phyloP scores from a whole-genome alignment of 331 rosid genomes.

The Arachis monticola region DNA sequence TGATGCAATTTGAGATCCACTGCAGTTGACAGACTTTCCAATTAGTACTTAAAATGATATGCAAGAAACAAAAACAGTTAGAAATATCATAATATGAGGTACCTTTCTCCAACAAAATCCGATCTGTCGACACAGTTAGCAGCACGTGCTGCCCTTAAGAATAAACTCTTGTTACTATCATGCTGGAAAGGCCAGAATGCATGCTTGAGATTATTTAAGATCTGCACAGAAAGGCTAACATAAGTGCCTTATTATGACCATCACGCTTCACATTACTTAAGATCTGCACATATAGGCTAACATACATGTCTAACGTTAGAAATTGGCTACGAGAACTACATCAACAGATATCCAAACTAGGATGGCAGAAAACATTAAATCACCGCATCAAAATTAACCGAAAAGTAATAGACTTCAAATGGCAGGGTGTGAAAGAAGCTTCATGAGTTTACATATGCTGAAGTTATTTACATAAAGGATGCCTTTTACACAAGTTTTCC shows the following conservation, averaged over 20 bases:
- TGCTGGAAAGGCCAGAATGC: constrained; percentile 96
- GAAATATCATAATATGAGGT: constrained; percentile 35
- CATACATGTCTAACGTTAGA: constrained; percentile 16
- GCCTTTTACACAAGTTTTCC: constrained; percentile 9
- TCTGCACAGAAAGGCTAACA: constrained; percentile 54
- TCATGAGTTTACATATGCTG: constrained; percentile 4
- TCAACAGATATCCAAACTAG: constrained; percentile 29
- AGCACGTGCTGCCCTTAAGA: constrained; percentile 89
- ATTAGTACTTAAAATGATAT: constrained; percentile 24
- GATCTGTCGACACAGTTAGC: constrained; percentile 72
- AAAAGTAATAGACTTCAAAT: constrained; percentile 14
- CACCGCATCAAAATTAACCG: background rate
- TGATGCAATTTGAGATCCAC: constrained; percentile 88
- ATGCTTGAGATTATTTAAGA: constrained; percentile 74
- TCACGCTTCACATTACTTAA: constrained; percentile 74
- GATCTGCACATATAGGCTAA: constrained; percentile 60
- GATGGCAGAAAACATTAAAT: background rate
- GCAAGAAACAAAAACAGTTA: constrained; percentile 14
- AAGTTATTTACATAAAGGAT: background rate
- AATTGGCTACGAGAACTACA: constrained; percentile 2
- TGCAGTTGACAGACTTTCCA: constrained; percentile 44
- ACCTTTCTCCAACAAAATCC: constrained; percentile 72
- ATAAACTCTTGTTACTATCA: constrained; percentile 64
- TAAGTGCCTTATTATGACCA: constrained; percentile 62
- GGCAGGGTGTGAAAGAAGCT: constrained; percentile 16